phyloP scores from a whole-genome alignment of 495 filamentous ascomycete species.

The Lineolata rhizophorae region DNA sequence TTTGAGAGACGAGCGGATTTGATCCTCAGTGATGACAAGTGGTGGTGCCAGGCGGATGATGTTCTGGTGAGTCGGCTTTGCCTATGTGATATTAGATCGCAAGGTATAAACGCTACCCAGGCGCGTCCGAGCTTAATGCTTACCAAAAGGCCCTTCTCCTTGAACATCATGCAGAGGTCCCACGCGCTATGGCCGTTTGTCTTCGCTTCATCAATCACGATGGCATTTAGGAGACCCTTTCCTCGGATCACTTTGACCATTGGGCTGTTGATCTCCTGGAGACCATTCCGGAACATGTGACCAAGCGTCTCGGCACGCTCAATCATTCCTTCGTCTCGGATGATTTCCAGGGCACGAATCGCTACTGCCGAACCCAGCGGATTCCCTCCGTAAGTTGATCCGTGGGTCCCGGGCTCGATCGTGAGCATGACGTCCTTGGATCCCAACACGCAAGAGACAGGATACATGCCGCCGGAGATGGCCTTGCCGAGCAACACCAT shows the following conservation, averaged over 20 bases:
- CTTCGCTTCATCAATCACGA: slow-evolving; percentile 84
- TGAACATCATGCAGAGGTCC: slow-evolving; percentile 91
- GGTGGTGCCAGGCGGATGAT: slow-evolving; percentile 38
- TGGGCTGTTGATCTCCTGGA: slow-evolving; percentile 47
- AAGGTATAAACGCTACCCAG: too few species aligned
- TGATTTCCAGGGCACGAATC: slow-evolving; percentile 84
- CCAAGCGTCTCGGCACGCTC: slow-evolving; percentile 63
- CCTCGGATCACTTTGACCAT: slow-evolving; percentile 71
- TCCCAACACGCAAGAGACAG: slow-evolving; percentile 81
- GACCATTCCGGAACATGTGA: slow-evolving; percentile 59
- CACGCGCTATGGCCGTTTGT: slow-evolving; percentile 76
- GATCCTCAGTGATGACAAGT: slow-evolving; percentile 20
- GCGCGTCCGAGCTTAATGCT: too few species aligned
- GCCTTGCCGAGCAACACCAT: slow-evolving; percentile 90
- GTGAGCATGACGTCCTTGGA: slow-evolving; percentile 88
- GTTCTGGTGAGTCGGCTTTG: slow-evolving; percentile 96
- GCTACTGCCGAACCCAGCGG: slow-evolving; percentile 92
- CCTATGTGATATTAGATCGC: slow-evolving; percentile 31
- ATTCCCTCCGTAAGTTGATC: slow-evolving; percentile 93
- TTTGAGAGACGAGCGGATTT: slow-evolving; percentile 16
- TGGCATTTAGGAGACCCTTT: slow-evolving; percentile 87
- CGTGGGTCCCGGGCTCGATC: slow-evolving; percentile 92
- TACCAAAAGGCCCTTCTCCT: slow-evolving; percentile 85
- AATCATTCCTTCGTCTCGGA: slow-evolving; percentile 76
- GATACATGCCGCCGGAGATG: slow-evolving; percentile 96